Conservation (phyloP, 2,329 filamentous ascomycete species). For the Paecilomyces fulvus region DNA sequence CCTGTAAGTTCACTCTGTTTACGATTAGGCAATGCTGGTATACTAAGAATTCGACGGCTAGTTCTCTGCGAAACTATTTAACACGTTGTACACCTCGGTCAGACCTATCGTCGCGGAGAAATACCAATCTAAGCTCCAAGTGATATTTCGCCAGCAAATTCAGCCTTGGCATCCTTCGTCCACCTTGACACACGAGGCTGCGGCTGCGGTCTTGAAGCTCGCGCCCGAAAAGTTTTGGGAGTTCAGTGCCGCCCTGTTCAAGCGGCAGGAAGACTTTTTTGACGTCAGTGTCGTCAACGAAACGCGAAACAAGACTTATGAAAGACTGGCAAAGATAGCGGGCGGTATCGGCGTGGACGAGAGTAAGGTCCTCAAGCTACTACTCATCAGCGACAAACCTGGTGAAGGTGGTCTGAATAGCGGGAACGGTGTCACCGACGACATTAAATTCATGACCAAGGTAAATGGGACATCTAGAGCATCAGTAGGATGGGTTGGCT, state of each 20-base stretch:
- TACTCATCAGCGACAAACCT: slow-evolving; percentile 62
- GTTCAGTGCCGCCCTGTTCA: slow-evolving; percentile 63
- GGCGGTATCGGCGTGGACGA: slow-evolving; percentile 59
- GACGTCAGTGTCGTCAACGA: slow-evolving; percentile 79
- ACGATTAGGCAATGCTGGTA: background rate
- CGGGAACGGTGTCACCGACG: slow-evolving; percentile 75
- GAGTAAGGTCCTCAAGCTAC: slow-evolving; percentile 57
- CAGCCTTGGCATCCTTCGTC: slow-evolving; percentile 93
- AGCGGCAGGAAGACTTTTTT: slow-evolving; percentile 68
- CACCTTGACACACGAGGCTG: slow-evolving; percentile 65
- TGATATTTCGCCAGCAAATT: slow-evolving; percentile 85
- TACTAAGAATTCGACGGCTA: slow-evolving; percentile 18
- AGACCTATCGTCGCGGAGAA: slow-evolving; percentile 54
- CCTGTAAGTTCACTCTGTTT: slow-evolving; percentile 39
- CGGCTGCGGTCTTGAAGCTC: slow-evolving; percentile 65
- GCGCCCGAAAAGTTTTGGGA: slow-evolving; percentile 68
- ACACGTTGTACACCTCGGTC: slow-evolving; percentile 61
- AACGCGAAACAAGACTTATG: slow-evolving; percentile 75
- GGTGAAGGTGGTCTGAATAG: slow-evolving; percentile 61
- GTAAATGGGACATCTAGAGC: slow-evolving; percentile 29
- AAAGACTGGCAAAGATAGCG: slow-evolving; percentile 67
- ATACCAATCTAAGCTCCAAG: slow-evolving; percentile 54
- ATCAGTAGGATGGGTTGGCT: slow-evolving; percentile 5
- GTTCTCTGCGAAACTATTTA: slow-evolving; percentile 66
- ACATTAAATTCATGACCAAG: slow-evolving; percentile 78